Conservation (phyloP, 139 green algal species). For the Haematococcus lacustris region DNA sequence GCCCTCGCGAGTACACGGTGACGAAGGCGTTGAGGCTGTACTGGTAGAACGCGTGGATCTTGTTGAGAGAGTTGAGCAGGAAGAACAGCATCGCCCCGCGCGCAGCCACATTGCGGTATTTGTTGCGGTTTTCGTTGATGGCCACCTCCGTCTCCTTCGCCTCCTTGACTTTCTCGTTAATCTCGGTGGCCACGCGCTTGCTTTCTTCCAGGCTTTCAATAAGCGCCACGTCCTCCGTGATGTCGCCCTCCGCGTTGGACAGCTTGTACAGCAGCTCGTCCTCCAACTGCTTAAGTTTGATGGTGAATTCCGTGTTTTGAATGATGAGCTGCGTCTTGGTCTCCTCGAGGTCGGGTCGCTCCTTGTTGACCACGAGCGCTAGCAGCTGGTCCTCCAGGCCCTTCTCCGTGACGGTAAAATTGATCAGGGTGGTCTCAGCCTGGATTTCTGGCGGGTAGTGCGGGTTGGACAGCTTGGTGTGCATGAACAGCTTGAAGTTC, state of each 20-base stretch:
- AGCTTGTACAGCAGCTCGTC: conserved; percentile 79
- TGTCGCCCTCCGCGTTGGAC: conserved; percentile 76
- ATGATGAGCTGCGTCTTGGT: conserved; percentile 85
- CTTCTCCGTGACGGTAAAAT: conserved; percentile 80
- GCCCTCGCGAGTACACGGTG: conserved; percentile 61
- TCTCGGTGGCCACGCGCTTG: conserved; percentile 78
- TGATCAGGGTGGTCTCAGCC: conserved; percentile 81
- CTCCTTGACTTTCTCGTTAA: conserved; percentile 63
- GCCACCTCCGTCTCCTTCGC: conserved; percentile 61
- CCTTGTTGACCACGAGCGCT: conserved; percentile 82
- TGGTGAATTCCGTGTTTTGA: conserved; percentile 86
- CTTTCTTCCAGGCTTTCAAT: conserved; percentile 81
- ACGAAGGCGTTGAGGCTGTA: conserved; percentile 76
- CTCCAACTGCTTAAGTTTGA: conserved; percentile 82
- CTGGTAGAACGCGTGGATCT: conserved; percentile 85
- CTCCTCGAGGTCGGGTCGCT: conserved; percentile 79
- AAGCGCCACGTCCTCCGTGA: conserved; percentile 85
- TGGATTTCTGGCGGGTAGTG: conserved; percentile 84
- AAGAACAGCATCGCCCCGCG: conserved; percentile 79
- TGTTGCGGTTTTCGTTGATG: conserved; percentile 76
- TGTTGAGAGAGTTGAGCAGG: conserved; percentile 82
- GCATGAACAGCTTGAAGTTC: conserved; percentile 78
- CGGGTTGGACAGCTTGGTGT: conserved; percentile 87
- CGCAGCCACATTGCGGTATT: conserved; percentile 63
- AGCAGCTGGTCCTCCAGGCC: conserved; percentile 83